These are phyloP conservation scores for Phytophthora podocarpi DNA, from an alignment of 352 stramenopile species.

Conservation along the genomic window DNA sequence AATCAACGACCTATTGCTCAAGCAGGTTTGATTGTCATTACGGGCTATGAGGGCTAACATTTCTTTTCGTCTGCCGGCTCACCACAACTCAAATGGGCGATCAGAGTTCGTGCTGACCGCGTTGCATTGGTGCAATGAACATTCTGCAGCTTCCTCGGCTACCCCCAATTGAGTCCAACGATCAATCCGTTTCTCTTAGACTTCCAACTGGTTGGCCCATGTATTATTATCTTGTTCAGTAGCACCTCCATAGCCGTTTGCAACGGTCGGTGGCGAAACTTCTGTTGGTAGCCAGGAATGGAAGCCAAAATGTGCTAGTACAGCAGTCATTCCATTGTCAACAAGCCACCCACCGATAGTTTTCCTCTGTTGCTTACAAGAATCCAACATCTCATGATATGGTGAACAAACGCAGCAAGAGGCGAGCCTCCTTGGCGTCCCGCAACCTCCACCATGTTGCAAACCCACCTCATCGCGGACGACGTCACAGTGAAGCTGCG, in stretches of 20 bases:
- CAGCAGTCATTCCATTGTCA: neutral
- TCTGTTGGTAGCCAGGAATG: no score
- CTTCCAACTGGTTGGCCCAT: no score
- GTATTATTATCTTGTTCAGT: slow-evolving; percentile 38
- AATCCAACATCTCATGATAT: slow-evolving; percentile 17
- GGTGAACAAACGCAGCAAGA: slow-evolving; percentile 36
- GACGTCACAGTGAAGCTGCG: slow-evolving; percentile 18
- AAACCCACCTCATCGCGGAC: slow-evolving; percentile 1
- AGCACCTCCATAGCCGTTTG: no score
- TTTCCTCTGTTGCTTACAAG: neutral
- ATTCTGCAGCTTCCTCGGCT: no score
- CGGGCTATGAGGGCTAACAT: no score
- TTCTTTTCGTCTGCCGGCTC: no score
- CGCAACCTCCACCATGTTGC: slow-evolving; percentile 6
- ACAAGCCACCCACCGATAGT: no score
- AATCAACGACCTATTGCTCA: no score
- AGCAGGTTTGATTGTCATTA: no score
- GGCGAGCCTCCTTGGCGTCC: slow-evolving; percentile 11
- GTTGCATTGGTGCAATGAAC: no score
- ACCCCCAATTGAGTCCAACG: slow-evolving; percentile 14
- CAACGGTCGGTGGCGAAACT: slow-evolving; percentile 15
- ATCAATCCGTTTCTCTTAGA: slow-evolving; percentile 12
- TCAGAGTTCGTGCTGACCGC: no score
- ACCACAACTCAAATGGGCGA: neutral
- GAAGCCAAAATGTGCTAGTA: neutral